Evolutionary conservation across 2,329 filamentous ascomycete genomes (phyloP).

Genomic region (Botrytis porri): DNA sequence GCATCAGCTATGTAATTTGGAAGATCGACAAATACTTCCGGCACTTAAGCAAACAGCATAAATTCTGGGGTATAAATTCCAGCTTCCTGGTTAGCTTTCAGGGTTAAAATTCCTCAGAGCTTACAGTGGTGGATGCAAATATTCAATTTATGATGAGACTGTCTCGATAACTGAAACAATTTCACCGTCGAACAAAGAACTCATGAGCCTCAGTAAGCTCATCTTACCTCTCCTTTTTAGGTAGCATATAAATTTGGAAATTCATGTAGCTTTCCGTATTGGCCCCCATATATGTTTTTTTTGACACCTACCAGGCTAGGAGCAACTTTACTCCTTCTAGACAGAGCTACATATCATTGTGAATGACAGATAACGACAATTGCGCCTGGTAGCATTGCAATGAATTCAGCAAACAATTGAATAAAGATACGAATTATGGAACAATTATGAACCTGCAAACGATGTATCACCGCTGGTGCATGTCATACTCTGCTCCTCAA

Average conservation of each 20-base stretch:
- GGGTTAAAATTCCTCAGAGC: neutral
- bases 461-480: slow-evolving; percentile 23
- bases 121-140: slow-evolving; percentile 26
- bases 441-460: slow-evolving; percentile 25
- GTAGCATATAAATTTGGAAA: slow-evolving; percentile 7
- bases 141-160: slow-evolving; percentile 27
- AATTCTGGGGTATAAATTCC: slow-evolving; percentile 5
- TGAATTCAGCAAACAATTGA: slow-evolving; percentile 31
- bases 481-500: neutral
- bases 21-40: slow-evolving; percentile 3
- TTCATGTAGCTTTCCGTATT: slow-evolving; percentile 26
- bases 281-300: slow-evolving; percentile 21
- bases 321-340: slow-evolving; percentile 28
- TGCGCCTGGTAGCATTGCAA: slow-evolving; percentile 25
- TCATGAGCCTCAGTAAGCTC: slow-evolving; percentile 18
- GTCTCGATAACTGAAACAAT: slow-evolving; percentile 30
- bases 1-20: neutral
- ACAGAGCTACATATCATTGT: slow-evolving; percentile 22
- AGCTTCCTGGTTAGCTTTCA: slow-evolving; percentile 10
- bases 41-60: slow-evolving; percentile 5
- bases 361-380: slow-evolving; percentile 31
- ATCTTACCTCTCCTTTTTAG: slow-evolving; percentile 6
- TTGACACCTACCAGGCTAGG: slow-evolving; percentile 27
- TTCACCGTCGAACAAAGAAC: slow-evolving; percentile 28
- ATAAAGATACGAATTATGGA: slow-evolving; percentile 27